These are phyloP conservation scores for Aspergillus olivimuriae DNA, from an alignment of 495 filamentous ascomycete species.

Conservation along the genomic window DNA sequence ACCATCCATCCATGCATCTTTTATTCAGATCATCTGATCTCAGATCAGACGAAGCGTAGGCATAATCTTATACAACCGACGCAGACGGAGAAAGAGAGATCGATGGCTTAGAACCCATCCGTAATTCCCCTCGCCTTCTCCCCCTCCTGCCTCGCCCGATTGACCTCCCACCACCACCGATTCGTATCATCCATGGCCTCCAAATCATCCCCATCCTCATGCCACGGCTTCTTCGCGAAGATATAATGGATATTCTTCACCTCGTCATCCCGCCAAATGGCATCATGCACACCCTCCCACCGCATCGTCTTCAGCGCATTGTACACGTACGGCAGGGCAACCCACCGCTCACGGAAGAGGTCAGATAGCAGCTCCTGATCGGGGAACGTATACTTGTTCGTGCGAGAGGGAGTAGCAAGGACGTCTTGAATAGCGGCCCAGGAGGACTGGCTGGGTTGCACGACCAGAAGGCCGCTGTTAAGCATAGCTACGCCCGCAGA, in stretches of 20 bases:
- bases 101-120: conserved; percentile 10
- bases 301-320: conserved; percentile 79
- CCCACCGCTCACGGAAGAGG: conserved; percentile 62
- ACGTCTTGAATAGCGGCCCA: conserved; percentile 48
- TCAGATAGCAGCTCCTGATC: conserved; percentile 70
- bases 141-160: conserved; percentile 42
- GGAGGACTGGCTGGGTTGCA: conserved; percentile 51
- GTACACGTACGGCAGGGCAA: conserved; percentile 68
- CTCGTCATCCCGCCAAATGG: conserved; percentile 68
- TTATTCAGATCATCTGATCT: too few species aligned
- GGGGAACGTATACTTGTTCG: conserved; percentile 57
- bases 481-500: conserved; percentile 54
- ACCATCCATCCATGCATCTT: conserved; percentile 1
- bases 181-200: conserved; percentile 28
- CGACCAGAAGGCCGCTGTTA: conserved; percentile 70
- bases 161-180: conserved; percentile 60
- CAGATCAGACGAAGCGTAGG: too few species aligned
- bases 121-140: conserved; percentile 38
- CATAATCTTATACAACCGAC: background rate
- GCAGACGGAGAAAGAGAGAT: background rate
- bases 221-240: conserved; percentile 76
- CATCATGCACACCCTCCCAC: conserved; percentile 57
- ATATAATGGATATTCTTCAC: conserved; percentile 82
- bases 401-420: conserved; percentile 31
- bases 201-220: conserved; percentile 40